Evolutionary conservation across 2,329 filamentous ascomycete genomes (phyloP).

Genomic region (Fusarium sp.): DNA sequence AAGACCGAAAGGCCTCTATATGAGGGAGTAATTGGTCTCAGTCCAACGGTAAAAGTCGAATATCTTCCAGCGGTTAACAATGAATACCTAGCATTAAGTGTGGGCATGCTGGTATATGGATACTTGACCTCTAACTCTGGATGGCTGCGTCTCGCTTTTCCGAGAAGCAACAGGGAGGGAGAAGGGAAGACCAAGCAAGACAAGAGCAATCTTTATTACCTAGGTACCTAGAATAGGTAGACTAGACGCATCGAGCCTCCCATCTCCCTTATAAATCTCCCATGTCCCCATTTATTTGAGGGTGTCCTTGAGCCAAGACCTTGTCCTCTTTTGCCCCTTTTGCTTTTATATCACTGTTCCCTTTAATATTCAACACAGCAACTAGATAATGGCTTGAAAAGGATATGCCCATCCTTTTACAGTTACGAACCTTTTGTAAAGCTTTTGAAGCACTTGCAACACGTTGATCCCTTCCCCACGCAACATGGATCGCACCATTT

Average conservation of each 20-base stretch:
- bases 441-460: not conserved
- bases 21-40: not conserved
- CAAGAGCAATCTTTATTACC: not conserved
- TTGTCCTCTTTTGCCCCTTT: not conserved
- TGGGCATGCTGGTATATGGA: not conserved
- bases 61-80: not conserved
- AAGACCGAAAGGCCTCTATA: not conserved
- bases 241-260: not conserved
- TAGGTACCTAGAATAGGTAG: conserved; percentile 20
- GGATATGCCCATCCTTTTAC: not conserved
- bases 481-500: not conserved
- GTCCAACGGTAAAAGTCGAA: not conserved
- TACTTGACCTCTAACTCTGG: not conserved
- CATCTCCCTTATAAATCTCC: not conserved
- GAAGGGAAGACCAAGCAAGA: not conserved
- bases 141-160: not conserved
- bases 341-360: not conserved
- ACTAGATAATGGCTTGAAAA: not conserved
- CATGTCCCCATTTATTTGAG: not conserved
- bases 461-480: not conserved
- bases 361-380: not conserved
- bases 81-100: not conserved
- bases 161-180: not conserved
- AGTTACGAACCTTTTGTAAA: too few relatives aligned
- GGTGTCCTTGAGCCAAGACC: not conserved